phyloP scores from a whole-genome alignment of 331 rosid genomes.

The Telfairia occidentalis region DNA sequence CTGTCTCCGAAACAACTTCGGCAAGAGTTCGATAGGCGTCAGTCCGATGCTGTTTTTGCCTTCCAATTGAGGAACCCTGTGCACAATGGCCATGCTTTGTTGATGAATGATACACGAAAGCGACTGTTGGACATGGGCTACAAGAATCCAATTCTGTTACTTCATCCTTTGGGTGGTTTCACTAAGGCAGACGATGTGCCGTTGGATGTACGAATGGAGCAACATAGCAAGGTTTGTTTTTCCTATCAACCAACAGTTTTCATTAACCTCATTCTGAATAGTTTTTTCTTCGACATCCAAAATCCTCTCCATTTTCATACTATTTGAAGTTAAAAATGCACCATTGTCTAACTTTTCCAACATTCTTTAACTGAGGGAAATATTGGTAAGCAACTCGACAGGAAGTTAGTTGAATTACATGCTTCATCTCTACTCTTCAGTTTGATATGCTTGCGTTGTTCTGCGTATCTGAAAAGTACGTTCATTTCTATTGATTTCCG shows the following conservation, averaged over 20 bases:
- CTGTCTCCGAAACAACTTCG: slow-evolving; percentile 89
- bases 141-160: slow-evolving; percentile 79
- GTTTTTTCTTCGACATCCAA: not conserved
- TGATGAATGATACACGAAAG: slow-evolving; percentile 87
- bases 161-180: slow-evolving; percentile 97
- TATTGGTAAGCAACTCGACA: not conserved
- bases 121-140: slow-evolving; percentile 86
- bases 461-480: not conserved
- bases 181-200: slow-evolving; percentile 92
- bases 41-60: slow-evolving; percentile 93
- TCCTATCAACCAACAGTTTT: not conserved
- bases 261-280: not conserved
- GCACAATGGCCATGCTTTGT: slow-evolving; percentile 89
- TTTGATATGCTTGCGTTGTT: not conserved
- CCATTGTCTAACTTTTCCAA: not conserved
- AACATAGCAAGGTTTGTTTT: slow-evolving; percentile 80
- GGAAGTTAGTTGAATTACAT: not conserved
- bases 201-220: slow-evolving; percentile 97
- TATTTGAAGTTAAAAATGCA: not conserved
- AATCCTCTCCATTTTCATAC: not conserved
- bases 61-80: slow-evolving; percentile 95
- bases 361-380: not conserved
- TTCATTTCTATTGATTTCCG: not conserved
- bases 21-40: slow-evolving; percentile 63
- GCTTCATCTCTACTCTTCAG: not conserved